Percentiles rank a stretch among this genome's conserved stretches.
Conservation (phyloP, 371 early-diverging fungal genomes). For the Syncephalastrum sp. region DNA sequence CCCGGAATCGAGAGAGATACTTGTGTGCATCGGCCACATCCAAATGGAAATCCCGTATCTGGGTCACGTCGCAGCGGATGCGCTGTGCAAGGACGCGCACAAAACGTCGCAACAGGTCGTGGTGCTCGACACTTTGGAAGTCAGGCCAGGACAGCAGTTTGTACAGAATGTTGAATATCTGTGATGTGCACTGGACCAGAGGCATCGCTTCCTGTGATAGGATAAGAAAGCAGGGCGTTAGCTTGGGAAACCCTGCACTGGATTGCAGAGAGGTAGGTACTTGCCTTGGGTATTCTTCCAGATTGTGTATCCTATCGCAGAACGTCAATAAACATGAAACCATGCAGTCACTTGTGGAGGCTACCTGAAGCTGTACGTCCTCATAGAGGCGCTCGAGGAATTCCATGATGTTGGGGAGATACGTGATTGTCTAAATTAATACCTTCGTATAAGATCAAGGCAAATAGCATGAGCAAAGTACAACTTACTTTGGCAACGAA, state of each 20-base stretch:
- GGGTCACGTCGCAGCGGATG: constrained; percentile 12
- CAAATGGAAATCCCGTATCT: constrained; percentile 11
- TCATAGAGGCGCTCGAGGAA: constrained; percentile 32
- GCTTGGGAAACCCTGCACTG: too few relatives aligned
- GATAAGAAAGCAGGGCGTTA: too few relatives aligned
- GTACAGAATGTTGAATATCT: constrained; percentile 44
- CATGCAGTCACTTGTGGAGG: too few relatives aligned
- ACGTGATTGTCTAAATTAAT: constrained; percentile 20
- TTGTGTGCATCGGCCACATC: constrained; percentile 30
- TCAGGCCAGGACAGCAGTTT: constrained; percentile 60
- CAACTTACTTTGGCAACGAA: constrained; percentile 21
- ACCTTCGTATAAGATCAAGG: too few relatives aligned
- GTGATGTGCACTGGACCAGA: constrained; percentile 31
- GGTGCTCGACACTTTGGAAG: constrained; percentile 46
- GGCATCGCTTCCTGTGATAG: constrained; percentile 22
- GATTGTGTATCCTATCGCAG: constrained; percentile 26
- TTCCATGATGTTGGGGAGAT: constrained; percentile 36
- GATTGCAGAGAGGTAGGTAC: background rate
- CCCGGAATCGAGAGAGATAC: constrained; percentile 31
- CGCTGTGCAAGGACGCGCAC: constrained; percentile 20
- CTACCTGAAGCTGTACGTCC: constrained; percentile 28
- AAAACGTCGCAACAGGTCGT: constrained; percentile 26
- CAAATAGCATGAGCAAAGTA: too few relatives aligned
- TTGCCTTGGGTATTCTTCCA: constrained; percentile 22
- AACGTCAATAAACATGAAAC: constrained; percentile 2